phyloP scores from a whole-genome alignment of 805 yeast genomes.

The Komagataella populi region DNA sequence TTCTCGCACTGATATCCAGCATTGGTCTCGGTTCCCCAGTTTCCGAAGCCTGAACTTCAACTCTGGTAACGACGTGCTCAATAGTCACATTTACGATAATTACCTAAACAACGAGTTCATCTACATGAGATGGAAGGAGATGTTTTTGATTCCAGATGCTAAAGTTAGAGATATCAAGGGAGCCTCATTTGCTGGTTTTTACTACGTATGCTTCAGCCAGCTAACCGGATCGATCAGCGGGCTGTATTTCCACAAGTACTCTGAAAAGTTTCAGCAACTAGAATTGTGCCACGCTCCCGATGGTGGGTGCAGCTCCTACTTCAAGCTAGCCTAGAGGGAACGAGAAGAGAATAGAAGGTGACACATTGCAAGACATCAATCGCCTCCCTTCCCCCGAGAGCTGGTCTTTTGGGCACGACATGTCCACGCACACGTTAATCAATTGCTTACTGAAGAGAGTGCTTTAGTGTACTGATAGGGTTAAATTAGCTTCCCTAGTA shows the following conservation, averaged over 20 bases:
- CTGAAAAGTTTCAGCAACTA: slow-evolving; percentile 70
- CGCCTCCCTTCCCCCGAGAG: background rate
- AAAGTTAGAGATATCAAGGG: slow-evolving; percentile 42
- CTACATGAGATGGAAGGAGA: slow-evolving; percentile 94
- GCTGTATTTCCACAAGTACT: slow-evolving; percentile 66
- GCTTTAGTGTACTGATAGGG: background rate
- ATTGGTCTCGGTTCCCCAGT: slow-evolving; percentile 42
- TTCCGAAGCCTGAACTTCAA: slow-evolving; percentile 20
- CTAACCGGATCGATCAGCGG: slow-evolving; percentile 66
- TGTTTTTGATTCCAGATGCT: slow-evolving; percentile 74
- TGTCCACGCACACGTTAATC: background rate
- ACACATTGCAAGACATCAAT: background rate
- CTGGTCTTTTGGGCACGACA: background rate
- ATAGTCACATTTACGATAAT: slow-evolving; percentile 12
- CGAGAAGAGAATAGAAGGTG: background rate
- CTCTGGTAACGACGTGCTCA: slow-evolving; percentile 15
- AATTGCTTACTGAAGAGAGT: background rate
- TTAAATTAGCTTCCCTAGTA: background rate
- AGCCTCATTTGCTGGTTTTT: slow-evolving; percentile 89
- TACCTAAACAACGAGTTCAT: slow-evolving; percentile 30
- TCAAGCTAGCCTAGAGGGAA: background rate
- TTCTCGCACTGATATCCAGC: slow-evolving; percentile 39
- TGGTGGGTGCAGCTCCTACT: slow-evolving; percentile 19
- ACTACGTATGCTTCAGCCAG: slow-evolving; percentile 76
- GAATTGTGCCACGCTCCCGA: slow-evolving; percentile 44